Percentiles rank a stretch among this genome's conserved stretches.
These are phyloP conservation scores for Gloeostereum incarnatum DNA, from an alignment of 768 basidiomycete species.

Conservation along the genomic window DNA sequence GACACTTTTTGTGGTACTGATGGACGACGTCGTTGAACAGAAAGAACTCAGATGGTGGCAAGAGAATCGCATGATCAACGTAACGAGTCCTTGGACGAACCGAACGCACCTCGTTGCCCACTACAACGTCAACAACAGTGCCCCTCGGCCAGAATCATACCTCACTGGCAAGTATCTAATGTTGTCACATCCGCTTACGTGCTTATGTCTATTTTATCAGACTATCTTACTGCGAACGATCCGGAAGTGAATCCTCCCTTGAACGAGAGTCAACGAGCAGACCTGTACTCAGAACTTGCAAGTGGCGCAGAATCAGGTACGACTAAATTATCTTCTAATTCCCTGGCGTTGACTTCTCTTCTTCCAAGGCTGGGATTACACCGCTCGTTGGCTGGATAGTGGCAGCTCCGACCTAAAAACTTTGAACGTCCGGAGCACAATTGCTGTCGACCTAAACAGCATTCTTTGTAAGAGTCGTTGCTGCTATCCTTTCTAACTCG, in stretches of 20 bases:
- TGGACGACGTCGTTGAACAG: slow-evolving; percentile 21
- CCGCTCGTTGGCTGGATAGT: slow-evolving; percentile 37
- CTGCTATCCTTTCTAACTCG: slow-evolving; percentile 7
- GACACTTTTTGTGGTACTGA: neutral
- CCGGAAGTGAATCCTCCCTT: slow-evolving; percentile 43
- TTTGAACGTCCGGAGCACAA: slow-evolving; percentile 57
- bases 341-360: neutral
- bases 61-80: slow-evolving; percentile 56
- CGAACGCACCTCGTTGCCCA: slow-evolving; percentile 55
- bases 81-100: slow-evolving; percentile 66
- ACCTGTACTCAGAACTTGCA: slow-evolving; percentile 82
- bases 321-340: neutral
- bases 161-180: slow-evolving; percentile 33
- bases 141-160: slow-evolving; percentile 86
- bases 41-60: slow-evolving; percentile 81
- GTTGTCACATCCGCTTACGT: slow-evolving; percentile 4
- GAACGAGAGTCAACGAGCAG: slow-evolving; percentile 48
- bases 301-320: slow-evolving; percentile 81
- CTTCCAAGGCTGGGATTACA: slow-evolving; percentile 40
- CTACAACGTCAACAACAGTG: slow-evolving; percentile 74
- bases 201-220: slow-evolving; percentile 27
- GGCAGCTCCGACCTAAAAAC: slow-evolving; percentile 49
- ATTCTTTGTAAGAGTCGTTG: slow-evolving; percentile 60
- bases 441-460: slow-evolving; percentile 77
- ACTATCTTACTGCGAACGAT: slow-evolving; percentile 73